phyloP scores from a whole-genome alignment of 2,329 filamentous ascomycete genomes.

The Rhytidhysteron rufulum region DNA sequence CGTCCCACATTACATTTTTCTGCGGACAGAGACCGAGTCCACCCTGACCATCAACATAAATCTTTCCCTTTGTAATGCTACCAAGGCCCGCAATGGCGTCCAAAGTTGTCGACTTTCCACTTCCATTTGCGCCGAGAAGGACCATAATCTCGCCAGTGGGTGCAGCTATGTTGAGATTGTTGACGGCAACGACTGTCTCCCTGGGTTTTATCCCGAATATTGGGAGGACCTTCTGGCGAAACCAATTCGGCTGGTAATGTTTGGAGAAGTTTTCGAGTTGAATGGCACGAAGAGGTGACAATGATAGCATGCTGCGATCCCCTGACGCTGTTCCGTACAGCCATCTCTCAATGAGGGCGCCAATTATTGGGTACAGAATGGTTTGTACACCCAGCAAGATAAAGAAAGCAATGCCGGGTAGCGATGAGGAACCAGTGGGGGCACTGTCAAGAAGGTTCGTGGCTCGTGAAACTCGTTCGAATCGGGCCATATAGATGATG shows the following conservation, averaged over 20 bases:
- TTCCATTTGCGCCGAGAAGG: conserved; percentile 83
- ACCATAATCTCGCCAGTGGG: conserved; percentile 79
- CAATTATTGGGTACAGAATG: conserved; percentile 71
- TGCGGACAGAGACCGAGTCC: conserved; percentile 86
- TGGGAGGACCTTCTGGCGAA: conserved; percentile 48
- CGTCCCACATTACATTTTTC: conserved; percentile 91
- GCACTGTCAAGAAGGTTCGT: conserved; percentile 61
- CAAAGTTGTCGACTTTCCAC: conserved; percentile 84
- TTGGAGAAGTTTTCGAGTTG: conserved; percentile 73
- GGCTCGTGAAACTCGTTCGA: conserved; percentile 59
- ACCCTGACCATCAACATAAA: conserved; percentile 72
- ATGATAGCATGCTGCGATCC: conserved; percentile 41
- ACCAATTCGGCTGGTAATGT: conserved; percentile 64
- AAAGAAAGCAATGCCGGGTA: conserved; percentile 75
- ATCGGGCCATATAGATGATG: conserved; percentile 72
- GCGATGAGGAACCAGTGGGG: conserved; percentile 55
- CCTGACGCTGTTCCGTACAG: conserved; percentile 71
- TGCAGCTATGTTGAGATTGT: conserved; percentile 67
- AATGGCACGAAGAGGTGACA: conserved; percentile 54
- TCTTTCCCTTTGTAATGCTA: conserved; percentile 69
- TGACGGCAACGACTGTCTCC: conserved; percentile 75
- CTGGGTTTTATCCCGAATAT: conserved; percentile 46
- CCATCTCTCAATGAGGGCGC: conserved; percentile 66
- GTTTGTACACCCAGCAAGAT: conserved; percentile 75
- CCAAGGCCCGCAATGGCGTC: conserved; percentile 83